Evolutionary conservation across 78 protist species (phyloP).

Genomic region (Diacronema lutheri): DNA sequence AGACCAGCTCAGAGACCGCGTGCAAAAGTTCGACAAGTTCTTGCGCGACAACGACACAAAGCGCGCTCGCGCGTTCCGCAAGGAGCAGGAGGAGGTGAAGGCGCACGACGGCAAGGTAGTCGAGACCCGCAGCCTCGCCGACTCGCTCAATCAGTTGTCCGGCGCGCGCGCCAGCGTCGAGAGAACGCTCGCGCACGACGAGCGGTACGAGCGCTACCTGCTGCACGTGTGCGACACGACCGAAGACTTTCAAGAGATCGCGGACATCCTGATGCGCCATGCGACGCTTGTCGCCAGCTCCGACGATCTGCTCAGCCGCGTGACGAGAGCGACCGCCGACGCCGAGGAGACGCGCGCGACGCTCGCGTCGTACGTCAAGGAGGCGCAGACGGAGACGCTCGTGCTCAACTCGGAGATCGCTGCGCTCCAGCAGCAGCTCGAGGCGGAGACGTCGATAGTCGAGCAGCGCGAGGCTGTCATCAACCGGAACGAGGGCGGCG

Average conservation of each 20-base stretch:
- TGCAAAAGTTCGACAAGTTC: slow-evolving; percentile 28
- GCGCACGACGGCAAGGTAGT: not conserved
- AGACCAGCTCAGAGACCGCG: slow-evolving; percentile 10
- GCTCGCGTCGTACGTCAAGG: not conserved
- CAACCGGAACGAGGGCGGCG: not conserved
- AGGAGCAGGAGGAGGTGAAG: slow-evolving; percentile 5
- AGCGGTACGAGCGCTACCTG: not conserved
- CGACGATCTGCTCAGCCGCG: not conserved
- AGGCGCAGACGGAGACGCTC: not conserved
- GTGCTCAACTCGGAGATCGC: slow-evolving; percentile 10
- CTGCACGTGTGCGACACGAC: not conserved
- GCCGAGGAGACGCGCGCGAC: not conserved
- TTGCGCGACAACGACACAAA: slow-evolving; percentile 17
- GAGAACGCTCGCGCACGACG: not conserved
- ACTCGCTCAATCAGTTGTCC: not conserved
- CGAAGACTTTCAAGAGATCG: not conserved
- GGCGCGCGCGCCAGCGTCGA: not conserved
- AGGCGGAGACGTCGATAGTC: not conserved
- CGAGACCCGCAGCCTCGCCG: not conserved
- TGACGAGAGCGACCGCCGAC: not conserved
- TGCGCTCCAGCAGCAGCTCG: not conserved
- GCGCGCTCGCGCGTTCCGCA: not conserved
- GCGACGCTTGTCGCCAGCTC: not conserved
- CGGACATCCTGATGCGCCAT: not conserved
- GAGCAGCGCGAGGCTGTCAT: not conserved